These are phyloP conservation scores for Hymenoscyphus scutula DNA, from an alignment of 2,329 filamentous ascomycete genomes.

Conservation along the genomic window DNA sequence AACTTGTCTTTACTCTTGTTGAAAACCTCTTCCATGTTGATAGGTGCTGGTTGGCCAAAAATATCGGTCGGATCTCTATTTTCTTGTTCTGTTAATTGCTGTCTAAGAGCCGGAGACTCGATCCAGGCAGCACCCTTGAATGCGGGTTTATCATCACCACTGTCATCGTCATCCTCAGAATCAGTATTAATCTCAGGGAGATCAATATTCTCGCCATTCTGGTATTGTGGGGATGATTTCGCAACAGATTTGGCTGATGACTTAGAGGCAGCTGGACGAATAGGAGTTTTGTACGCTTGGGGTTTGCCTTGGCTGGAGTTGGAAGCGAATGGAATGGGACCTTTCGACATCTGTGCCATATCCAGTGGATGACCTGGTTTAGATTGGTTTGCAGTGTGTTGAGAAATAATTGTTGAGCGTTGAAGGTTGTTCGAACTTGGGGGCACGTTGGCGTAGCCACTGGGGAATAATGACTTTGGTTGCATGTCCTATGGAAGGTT, in stretches of 20 bases:
- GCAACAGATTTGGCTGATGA: conserved; percentile 50
- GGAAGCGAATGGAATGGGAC: conserved; percentile 85
- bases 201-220: conserved; percentile 85
- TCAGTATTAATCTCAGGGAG: conserved; percentile 95
- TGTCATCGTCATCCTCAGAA: conserved; percentile 79
- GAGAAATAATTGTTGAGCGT: conserved; percentile 62
- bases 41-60: conserved; percentile 82
- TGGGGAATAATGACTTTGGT: conserved; percentile 58
- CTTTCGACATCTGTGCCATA: conserved; percentile 84
- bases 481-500: conserved; percentile 53
- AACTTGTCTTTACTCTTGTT: conserved; percentile 80
- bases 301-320: conserved; percentile 54
- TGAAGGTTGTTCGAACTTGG: conserved; percentile 38
- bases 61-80: conserved; percentile 78
- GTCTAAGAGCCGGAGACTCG: conserved; percentile 77
- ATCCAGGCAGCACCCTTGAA: conserved; percentile 79
- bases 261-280: conserved; percentile 47
- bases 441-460: conserved; percentile 60
- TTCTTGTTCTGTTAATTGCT: conserved; percentile 77
- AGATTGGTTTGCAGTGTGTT: conserved; percentile 61
- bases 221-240: conserved; percentile 78
- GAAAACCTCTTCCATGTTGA: conserved; percentile 97
- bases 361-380: conserved; percentile 70
- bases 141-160: conserved; percentile 51
- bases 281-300: conserved; percentile 67